Base-by-base conservation (phyloP, 2,329 filamentous ascomycete species). In the Cytospora piceae region DNA sequence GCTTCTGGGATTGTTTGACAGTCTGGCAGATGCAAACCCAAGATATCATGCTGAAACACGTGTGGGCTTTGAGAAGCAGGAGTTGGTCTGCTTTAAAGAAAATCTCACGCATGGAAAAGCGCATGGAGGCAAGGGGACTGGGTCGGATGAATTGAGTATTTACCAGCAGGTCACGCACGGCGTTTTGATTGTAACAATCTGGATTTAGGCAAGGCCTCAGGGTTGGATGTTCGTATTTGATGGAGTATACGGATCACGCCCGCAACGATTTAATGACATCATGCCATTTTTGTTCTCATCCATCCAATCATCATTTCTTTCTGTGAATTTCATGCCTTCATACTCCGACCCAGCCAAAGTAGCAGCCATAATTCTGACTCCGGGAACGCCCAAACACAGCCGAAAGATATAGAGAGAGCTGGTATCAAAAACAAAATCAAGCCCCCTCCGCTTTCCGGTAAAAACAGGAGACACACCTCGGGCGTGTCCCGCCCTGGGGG, bases 21-120 rank as follows among this genome's bases (percentile, higher is more conserved):
- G 2, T 4, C 22, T 20, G 24, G 11, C 22, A n/a, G 53, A 20
- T 14, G 31, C 17, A 46, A 46, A 31, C 4, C 22, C 17, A 15
- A 22, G 0, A 22, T 4, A 14, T 29, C 7, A 6, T 46, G 14
- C 17, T 29, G 12, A 49, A 46, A 32, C n/a, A 49, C 42, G 56
- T 12, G 31, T 32, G 29, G 14, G 14, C 22, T 56, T 34, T 12
- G 34, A 12, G 5, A 31, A 11, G 9, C 8, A 17, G 11, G 20
- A 32, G 11, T 46, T 14, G 17, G n/a, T 49, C 9, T 27, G n/a
- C 9, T 14, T 58, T 53, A 53, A 5, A 17, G 31, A 37, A 64
- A 64, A 64, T 55, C 32, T 46, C 37, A 62, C 42, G 60, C 60
- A 53, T 62, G 56, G 31, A 59, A 53, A 51, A 53, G n/a, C 22